Conservation (phyloP, 257 asterid genomes). For the Verbascum thapsus region DNA sequence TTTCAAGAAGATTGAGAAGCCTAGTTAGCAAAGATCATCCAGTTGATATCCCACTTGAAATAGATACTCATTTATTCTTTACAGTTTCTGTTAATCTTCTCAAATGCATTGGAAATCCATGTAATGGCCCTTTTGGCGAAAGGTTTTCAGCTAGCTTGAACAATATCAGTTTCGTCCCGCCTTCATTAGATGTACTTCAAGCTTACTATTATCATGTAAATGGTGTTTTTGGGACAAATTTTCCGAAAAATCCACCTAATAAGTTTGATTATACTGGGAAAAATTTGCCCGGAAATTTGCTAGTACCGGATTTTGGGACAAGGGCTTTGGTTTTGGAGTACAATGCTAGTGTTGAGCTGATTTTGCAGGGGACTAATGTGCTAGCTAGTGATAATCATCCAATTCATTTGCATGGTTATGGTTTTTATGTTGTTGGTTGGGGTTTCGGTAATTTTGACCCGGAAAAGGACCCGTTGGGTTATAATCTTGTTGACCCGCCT, state of each 20-base stretch:
- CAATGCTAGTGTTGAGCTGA: conserved; percentile 51
- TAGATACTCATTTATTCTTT: conserved; percentile 32
- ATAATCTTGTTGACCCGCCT: conserved; percentile 54
- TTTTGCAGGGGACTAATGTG: conserved; percentile 56
- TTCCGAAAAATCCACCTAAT: conserved; percentile 42
- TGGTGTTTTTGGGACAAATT: conserved; percentile 38
- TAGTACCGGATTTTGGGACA: conserved; percentile 48
- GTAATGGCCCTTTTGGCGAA: conserved; percentile 49
- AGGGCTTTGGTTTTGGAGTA: conserved; percentile 43
- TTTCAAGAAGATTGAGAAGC: conserved; percentile 39
- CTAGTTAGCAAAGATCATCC: conserved; percentile 29
- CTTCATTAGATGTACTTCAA: conserved; percentile 34
- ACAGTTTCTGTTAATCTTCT: conserved; percentile 41
- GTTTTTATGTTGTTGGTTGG: conserved; percentile 52
- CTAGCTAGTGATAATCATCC: conserved; percentile 64
- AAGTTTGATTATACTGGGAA: conserved; percentile 47
- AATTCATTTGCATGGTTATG: conserved; percentile 56
- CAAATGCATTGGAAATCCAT: conserved; percentile 32
- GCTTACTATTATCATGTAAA: conserved; percentile 34
- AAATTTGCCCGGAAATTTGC: conserved; percentile 24
- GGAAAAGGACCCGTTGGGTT: conserved; percentile 31
- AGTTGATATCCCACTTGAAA: conserved; percentile 28
- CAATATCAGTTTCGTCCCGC: conserved; percentile 45
- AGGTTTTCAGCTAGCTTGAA: conserved; percentile 56
- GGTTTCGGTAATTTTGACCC: conserved; percentile 61